Percentiles rank a stretch among this genome's conserved stretches.
Evolutionary conservation across 352 stramenopile species (phyloP).

Genomic region (Phytophthora quininea): DNA sequence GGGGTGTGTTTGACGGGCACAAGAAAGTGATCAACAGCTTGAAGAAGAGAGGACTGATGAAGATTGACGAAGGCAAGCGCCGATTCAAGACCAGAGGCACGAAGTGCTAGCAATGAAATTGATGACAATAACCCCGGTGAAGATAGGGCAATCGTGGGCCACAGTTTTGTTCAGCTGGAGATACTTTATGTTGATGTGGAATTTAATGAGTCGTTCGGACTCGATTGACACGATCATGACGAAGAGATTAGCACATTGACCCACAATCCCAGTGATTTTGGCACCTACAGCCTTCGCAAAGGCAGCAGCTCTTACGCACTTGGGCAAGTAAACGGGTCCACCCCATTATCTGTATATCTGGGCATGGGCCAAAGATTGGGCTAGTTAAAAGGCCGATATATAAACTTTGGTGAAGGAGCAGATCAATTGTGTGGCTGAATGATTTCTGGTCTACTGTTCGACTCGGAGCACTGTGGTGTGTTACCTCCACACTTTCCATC

Average conservation of each 20-base stretch:
- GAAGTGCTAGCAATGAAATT: conserved; percentile 2
- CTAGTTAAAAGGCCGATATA: background rate
- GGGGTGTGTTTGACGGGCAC: background rate
- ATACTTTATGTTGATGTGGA: conserved; percentile 6
- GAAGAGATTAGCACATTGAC: background rate
- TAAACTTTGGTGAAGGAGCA: background rate
- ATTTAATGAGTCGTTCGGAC: conserved; percentile 10
- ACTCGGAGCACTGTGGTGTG: background rate
- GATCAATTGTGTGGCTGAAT: background rate
- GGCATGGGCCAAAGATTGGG: background rate
- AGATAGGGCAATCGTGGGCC: background rate
- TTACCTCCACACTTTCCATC: background rate
- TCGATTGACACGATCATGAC: conserved; percentile 4
- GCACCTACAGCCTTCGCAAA: background rate
- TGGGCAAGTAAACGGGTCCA: background rate
- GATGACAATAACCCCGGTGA: background rate
- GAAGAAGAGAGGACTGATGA: conserved; percentile 10
- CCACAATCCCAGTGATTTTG: background rate
- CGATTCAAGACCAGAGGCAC: background rate
- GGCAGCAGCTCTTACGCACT: background rate
- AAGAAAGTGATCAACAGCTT: conserved; percentile 6
- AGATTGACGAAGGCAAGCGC: conserved; percentile 8
- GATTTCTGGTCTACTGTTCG: background rate
- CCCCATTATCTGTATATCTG: background rate
- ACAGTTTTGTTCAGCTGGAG: conserved; percentile 5